Evolutionary conservation across 192 early-diverging fungal genomes (phyloP), one percentile per base, ranked within the genome.

Genomic region (Gamsiella multidivaricata): DNA sequence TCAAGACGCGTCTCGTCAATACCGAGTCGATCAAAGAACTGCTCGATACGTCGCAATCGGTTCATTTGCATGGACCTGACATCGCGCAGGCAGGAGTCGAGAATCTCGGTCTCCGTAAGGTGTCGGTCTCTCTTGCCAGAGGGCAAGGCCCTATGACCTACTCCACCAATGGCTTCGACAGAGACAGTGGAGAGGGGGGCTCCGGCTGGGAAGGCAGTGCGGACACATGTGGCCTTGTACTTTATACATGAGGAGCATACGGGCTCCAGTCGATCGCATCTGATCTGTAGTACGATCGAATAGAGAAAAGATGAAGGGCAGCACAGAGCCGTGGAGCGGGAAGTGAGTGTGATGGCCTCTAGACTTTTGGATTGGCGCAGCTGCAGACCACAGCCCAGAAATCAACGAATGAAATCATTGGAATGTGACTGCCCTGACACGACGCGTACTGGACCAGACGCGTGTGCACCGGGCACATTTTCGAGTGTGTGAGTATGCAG

Each of bases 201-300:
- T 1, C 74, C 74, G 0, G 74, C 65, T 3, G 74, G 74, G 49
- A 69, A 56, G 3, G 54, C 59, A 2, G 74, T 78, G 1, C 74
- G 42, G 7, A 69, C 46, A 52, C 74, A 78, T 17, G 65, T 68
- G 0, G 74, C 74, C 26, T 78, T 78, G 55, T 78, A 78, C 37
- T 78, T 78, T 41, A 69, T 58, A 37, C 74, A 78, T 1, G 74
- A 69, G 9, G 74, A 78, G 61, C 74, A 78, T 14, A 54, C 56
- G 31, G 74, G 74, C 23, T 78, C 59, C 12, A 78, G 66, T 49
- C 74, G 59, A 15, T 78, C 74, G 41, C 74, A 78, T 31, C 57
- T 69, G 32, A 78, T 78, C 74, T 78, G 49, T 56, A 32, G 33
- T 42, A 9, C 14, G 45, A 15, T 29, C 6, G 53, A 32, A 37